Evolutionary conservation across 345 rosid genomes (phyloP).

Genomic region (Salix purpurea): DNA sequence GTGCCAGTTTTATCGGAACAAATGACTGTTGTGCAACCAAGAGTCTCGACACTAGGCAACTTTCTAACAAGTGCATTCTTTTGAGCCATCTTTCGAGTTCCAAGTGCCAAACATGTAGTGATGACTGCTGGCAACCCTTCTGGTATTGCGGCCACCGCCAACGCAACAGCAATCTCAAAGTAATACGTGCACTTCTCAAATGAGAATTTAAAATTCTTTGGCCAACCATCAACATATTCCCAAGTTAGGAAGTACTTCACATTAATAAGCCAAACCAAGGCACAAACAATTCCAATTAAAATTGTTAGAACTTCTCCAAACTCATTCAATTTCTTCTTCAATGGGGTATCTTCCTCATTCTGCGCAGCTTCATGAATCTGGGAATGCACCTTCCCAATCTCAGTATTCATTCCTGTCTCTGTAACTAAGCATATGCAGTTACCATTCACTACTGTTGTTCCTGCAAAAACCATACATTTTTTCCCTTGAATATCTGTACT

Average conservation of each 20-base stretch:
- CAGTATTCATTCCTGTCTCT: constrained; percentile 73
- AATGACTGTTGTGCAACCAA: constrained; percentile 89
- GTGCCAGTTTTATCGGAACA: constrained; percentile 97
- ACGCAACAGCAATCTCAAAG: constrained; percentile 94
- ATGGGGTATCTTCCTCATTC: constrained; percentile 80
- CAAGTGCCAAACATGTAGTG: constrained; percentile 91
- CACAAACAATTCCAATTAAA: constrained; percentile 79
- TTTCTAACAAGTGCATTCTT: constrained; percentile 92
- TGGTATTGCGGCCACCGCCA: constrained; percentile 97
- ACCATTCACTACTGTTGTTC: constrained; percentile 88
- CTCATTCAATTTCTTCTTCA: constrained; percentile 88
- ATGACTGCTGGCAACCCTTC: constrained; percentile 97
- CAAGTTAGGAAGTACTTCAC: constrained; percentile 85
- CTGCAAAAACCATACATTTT: constrained; percentile 82
- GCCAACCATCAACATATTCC: constrained; percentile 94
- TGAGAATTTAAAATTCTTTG: constrained; percentile 77
- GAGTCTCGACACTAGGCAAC: constrained; percentile 92
- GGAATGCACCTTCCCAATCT: constrained; percentile 87
- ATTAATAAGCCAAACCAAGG: constrained; percentile 87
- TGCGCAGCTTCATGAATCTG: constrained; percentile 92
- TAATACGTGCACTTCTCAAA: constrained; percentile 97
- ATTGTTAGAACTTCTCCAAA: constrained; percentile 78
- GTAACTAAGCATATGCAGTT: constrained; percentile 74
- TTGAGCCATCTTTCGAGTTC: constrained; percentile 96
- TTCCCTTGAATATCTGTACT: constrained; percentile 79